Evolutionary conservation across 2,329 filamentous ascomycete species (phyloP), one percentile per base, ranked within the genome.

Genomic region (Nigrospora oryzae): DNA sequence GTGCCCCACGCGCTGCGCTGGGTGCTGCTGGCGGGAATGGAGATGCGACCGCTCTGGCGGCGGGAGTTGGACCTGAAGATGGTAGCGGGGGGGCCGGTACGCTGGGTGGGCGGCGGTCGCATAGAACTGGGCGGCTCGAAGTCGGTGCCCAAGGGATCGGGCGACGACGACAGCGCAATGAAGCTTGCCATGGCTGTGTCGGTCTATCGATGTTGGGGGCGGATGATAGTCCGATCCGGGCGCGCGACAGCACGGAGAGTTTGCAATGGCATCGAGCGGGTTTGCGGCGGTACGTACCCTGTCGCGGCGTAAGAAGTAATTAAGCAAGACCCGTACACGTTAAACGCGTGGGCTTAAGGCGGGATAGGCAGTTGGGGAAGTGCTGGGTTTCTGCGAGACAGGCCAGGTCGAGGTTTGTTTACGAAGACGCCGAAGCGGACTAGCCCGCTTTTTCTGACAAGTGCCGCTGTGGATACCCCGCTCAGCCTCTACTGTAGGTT

Each of bases 21-120:
- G 38, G 68, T 66, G 74, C 36, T 66, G 68, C 15, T 73, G 69
- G 46, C 70, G 60, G 54, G 67, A 69, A 40, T 64, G 50, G 36
- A 51, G 48, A 38, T 52, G 48, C 31, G 42, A 16, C 23, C 30
- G 15, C 16, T 38, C 37, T 17, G 37, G n/a, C n/a, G 37, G 14
- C 37, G 37, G 12, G 35, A 31, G 36, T 19, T 38, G 28, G 28
- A 17, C 16, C 38, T 44, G 36, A 28, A 23, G 28, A 15, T 16
- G 5, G 32, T 33, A 14, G 30, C 23, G 15, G 35, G 36, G 16
- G 36, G 35, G 23, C 34, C 19, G 6, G 35, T 30, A 34, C 35
- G 40, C 50, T 55, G 46, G 47, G 60, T 45, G 35, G 33, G 47
- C 39, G 53, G 47, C 38, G 53, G 53, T 23, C 52, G 48, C 32